These are phyloP conservation scores for Aurantiochytrium sp. DNA, from an alignment of 108 stramenopile genomes.

Conservation along the genomic window DNA sequence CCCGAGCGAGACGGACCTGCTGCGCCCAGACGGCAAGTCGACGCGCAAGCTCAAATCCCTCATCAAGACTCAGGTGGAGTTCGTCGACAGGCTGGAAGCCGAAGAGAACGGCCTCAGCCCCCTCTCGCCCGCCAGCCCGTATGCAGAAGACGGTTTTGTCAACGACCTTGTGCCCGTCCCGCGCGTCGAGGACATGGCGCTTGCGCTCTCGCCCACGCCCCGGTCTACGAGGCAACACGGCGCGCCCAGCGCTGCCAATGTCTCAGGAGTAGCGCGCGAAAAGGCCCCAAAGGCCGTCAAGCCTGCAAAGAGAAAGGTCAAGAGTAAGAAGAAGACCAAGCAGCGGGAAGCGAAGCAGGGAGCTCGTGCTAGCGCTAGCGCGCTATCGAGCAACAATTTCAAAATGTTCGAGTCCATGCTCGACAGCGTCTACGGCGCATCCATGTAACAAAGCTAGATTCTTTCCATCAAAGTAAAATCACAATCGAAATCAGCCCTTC, in stretches of 20 bases:
- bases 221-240: too few relatives aligned
- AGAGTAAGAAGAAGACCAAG: neutral
- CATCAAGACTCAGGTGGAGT: neutral
- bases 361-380: too few relatives aligned
- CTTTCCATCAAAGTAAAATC: neutral
- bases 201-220: neutral
- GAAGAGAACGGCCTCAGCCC: neutral
- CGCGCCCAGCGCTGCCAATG: neutral
- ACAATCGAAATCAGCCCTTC: neutral
- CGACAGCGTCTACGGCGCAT: neutral
- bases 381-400: neutral
- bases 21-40: slow-evolving; percentile 4
- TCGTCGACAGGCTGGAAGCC: neutral
- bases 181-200: neutral
- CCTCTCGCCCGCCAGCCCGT: neutral
- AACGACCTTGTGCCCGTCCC: neutral
- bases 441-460: neutral
- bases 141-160: neutral
- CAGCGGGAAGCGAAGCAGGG: neutral
- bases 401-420: slow-evolving; percentile 30
- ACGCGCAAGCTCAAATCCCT: slow-evolving; percentile 5
- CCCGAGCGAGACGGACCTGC: neutral
- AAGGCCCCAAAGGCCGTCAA: too few relatives aligned
- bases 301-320: neutral
- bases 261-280: neutral